Evolutionary conservation across 1,284 basidiomycete genomes (phyloP).

Genomic region (Ceratobasidium sp.): DNA sequence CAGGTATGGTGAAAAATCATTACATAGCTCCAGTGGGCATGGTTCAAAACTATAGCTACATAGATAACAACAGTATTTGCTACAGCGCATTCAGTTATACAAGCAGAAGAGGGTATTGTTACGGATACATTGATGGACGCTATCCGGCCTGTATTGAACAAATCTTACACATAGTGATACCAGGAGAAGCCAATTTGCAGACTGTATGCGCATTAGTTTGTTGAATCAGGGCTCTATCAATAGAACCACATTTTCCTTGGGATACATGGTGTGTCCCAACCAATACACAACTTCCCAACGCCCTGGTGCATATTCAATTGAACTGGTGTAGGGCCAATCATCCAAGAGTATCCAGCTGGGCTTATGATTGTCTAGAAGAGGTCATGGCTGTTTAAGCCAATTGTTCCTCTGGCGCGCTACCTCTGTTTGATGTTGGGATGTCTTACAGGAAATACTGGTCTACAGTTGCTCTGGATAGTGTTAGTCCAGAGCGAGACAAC

Average conservation of each 20-base stretch:
- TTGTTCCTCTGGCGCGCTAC: slow-evolving; percentile 10
- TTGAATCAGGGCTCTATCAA: neutral
- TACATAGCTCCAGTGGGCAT: slow-evolving; percentile 21
- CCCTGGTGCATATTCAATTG: too few relatives aligned
- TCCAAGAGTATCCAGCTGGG: slow-evolving; percentile 20
- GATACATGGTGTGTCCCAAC: slow-evolving; percentile 8
- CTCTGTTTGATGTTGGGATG: slow-evolving; percentile 19
- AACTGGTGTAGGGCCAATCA: neutral
- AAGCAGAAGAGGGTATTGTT: slow-evolving; percentile 26
- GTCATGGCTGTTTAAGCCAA: neutral
- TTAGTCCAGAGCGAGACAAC: neutral
- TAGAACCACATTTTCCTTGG: slow-evolving; percentile 15
- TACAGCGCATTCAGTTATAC: slow-evolving; percentile 19
- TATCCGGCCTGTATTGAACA: slow-evolving; percentile 11
- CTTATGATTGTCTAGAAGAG: neutral
- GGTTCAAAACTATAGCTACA: slow-evolving; percentile 37
- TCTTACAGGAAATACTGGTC: slow-evolving; percentile 17
- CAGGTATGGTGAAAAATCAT: neutral
- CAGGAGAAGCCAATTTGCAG: neutral
- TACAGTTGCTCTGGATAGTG: slow-evolving; percentile 6
- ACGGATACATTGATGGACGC: slow-evolving; percentile 23
- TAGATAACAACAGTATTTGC: slow-evolving; percentile 10
- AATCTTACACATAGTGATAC: slow-evolving; percentile 2
- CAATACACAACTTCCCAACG: too few relatives aligned
- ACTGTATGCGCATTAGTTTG: neutral